Conservation (phyloP, 306 rosid species). For the Pterocarpus santalinus region DNA sequence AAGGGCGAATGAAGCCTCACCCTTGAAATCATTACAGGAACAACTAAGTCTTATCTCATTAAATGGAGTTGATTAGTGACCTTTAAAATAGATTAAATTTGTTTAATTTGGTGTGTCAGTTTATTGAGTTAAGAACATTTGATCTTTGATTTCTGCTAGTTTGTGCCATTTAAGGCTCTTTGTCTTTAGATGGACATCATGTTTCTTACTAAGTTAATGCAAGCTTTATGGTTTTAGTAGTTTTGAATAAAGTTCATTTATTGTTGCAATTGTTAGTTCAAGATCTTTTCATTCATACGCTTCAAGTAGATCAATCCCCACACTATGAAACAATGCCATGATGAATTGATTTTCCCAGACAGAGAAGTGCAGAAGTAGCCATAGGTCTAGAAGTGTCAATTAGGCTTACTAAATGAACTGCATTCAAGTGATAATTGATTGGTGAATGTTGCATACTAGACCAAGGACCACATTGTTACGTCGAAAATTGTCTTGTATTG, state of each 20-base stretch:
- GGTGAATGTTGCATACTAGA: slow-evolving; percentile 9
- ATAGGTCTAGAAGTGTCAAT: background rate
- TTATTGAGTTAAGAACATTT: slow-evolving; percentile 29
- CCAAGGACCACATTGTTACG: background rate
- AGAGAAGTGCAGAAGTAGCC: slow-evolving; percentile 2
- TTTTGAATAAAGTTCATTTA: slow-evolving; percentile 43
- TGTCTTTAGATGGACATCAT: slow-evolving; percentile 41
- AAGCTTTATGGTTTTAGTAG: slow-evolving; percentile 37
- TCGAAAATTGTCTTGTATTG: background rate
- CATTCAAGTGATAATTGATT: background rate
- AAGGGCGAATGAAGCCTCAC: slow-evolving; percentile 69
- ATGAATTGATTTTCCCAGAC: background rate
- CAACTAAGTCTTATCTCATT: background rate
- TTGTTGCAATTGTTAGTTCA: slow-evolving; percentile 14
- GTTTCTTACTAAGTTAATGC: slow-evolving; percentile 45
- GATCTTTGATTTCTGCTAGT: slow-evolving; percentile 41
- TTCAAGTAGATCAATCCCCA: background rate
- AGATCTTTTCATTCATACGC: background rate
- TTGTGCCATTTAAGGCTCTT: slow-evolving; percentile 44
- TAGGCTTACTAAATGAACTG: slow-evolving; percentile 10
- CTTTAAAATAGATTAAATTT: background rate
- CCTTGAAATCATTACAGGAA: slow-evolving; percentile 35
- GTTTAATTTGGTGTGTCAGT: slow-evolving; percentile 38
- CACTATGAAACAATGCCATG: background rate
- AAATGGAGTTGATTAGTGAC: background rate